Conservation (phyloP, 2,329 filamentous ascomycete genomes). For the Simplicillium sp. region DNA sequence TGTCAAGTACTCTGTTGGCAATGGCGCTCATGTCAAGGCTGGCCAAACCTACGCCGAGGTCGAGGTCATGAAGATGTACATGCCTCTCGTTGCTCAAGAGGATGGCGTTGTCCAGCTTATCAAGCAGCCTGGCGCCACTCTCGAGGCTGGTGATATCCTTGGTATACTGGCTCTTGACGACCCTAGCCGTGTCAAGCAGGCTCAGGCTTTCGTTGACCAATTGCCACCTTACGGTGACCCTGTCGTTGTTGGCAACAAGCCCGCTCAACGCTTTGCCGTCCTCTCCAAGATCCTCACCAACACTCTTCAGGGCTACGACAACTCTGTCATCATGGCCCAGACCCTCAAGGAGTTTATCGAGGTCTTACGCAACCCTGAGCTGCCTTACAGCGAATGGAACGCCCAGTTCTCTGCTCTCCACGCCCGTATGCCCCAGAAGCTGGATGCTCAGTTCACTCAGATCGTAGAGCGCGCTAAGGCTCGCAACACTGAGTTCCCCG, state of each 20-base stretch:
- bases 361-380: slow-evolving; percentile 78
- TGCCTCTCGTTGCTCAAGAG: slow-evolving; percentile 91
- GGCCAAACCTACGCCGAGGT: slow-evolving; percentile 94
- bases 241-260: slow-evolving; percentile 82
- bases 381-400: slow-evolving; percentile 95
- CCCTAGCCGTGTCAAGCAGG: slow-evolving; percentile 91
- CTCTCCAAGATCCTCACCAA: slow-evolving; percentile 72
- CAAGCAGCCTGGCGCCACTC: slow-evolving; percentile 96
- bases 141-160: slow-evolving; percentile 97
- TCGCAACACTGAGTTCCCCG: slow-evolving; percentile 80
- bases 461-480: slow-evolving; percentile 76
- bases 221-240: slow-evolving; percentile 81
- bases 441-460: slow-evolving; percentile 73
- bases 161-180: slow-evolving; percentile 94
- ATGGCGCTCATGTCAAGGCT: slow-evolving; percentile 84
- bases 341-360: slow-evolving; percentile 84
- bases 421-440: slow-evolving; percentile 90
- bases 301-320: slow-evolving; percentile 90
- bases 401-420: slow-evolving; percentile 95
- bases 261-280: slow-evolving; percentile 75
- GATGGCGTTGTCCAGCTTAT: slow-evolving; percentile 96
- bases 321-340: slow-evolving; percentile 87
- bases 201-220: slow-evolving; percentile 84
- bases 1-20: slow-evolving; percentile 95
- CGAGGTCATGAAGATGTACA: slow-evolving; percentile 99